Evolutionary conservation across 2,329 filamentous ascomycete genomes (phyloP), one percentile per base, ranked within the genome.

Genomic region (Helotiales sp.): DNA sequence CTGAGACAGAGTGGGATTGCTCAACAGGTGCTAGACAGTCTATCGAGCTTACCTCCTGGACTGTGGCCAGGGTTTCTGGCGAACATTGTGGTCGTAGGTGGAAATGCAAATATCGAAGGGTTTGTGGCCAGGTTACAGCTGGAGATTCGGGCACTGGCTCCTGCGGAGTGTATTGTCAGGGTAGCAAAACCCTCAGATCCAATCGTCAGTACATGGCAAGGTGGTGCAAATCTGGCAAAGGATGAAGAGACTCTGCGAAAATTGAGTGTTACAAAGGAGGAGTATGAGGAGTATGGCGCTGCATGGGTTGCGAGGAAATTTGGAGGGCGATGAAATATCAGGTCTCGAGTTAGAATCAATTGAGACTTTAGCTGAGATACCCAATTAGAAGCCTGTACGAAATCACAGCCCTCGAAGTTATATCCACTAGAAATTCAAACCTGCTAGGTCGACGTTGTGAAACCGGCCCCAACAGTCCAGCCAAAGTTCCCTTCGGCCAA

Each of bases 21-120:
- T 0, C 92, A 94, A 57, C 85, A 93, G n/a, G 86, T 97, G 11
- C 84, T 96, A 79, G 89, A 97, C 77, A 92, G 90, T 13, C 80
- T 99, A 15, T 85, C 87, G 8, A 84, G 83, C 13, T 79, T 98
- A 10, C 96, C 96, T 0, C 84, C 91, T n/a, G 92, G 92, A 0
- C 80, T 98, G 7, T 94, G 93, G 86, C 91, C 93, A 0, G 90
- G 89, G 0, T 86, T 97, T 72, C 80, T 98, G 55, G 91, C 93
- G 43, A 99, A 98, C 72, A 87, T 98, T 3, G 81, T 97, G 2
- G 90, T 97, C 0, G 92, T 97, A 0, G 96, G 96, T 1, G 96
- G 96, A 3, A 97, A 93, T 76, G 86, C 91, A 0, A 83, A 91
- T 20, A 89, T 97, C 28, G 85, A 90, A 1, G 94, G 94, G 0